A percentile compares a stretch with the other conserved stretches of the same genome.
Evolutionary conservation across 2,329 filamentous ascomycete species (phyloP).

Genomic region (Coleophoma cylindrospora): DNA sequence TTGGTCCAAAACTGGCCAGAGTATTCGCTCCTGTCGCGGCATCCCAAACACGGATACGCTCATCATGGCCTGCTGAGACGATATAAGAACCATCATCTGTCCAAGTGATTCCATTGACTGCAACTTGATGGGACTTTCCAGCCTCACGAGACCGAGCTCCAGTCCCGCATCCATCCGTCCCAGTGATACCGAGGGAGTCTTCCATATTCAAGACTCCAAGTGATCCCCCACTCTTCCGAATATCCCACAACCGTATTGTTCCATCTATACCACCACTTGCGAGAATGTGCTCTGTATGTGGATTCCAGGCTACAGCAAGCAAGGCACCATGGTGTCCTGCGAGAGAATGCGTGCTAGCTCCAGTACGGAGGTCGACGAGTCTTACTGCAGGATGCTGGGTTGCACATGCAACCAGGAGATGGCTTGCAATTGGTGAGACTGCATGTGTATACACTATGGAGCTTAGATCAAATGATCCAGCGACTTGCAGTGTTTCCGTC

Average conservation of each 20-base stretch:
- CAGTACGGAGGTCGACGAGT: slow-evolving; percentile 80
- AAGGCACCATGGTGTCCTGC: slow-evolving; percentile 64
- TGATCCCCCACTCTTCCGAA: slow-evolving; percentile 71
- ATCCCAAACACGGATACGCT: slow-evolving; percentile 84
- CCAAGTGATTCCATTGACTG: slow-evolving; percentile 83
- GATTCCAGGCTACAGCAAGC: slow-evolving; percentile 74
- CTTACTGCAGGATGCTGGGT: slow-evolving; percentile 82
- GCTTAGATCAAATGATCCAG: slow-evolving; percentile 64
- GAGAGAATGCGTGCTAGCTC: slow-evolving; percentile 67
- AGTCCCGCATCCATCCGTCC: slow-evolving; percentile 24
- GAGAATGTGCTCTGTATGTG: slow-evolving; percentile 71
- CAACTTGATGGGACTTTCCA: slow-evolving; percentile 68
- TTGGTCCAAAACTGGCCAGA: slow-evolving; percentile 80
- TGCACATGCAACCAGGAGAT: slow-evolving; percentile 80
- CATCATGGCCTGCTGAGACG: slow-evolving; percentile 77
- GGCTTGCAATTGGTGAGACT: slow-evolving; percentile 65
- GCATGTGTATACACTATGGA: slow-evolving; percentile 73
- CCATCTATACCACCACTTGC: slow-evolving; percentile 84
- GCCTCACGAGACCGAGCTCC: slow-evolving; percentile 38
- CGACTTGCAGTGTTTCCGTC: slow-evolving; percentile 53
- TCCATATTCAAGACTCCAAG: slow-evolving; percentile 80
- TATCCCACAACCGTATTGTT: slow-evolving; percentile 79
- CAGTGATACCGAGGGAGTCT: slow-evolving; percentile 67
- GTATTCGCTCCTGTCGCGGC: slow-evolving; percentile 77
- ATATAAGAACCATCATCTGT: slow-evolving; percentile 73